Base-by-base conservation (phyloP, 2,329 filamentous ascomycete species). In the Sclerotinia glacialis region DNA sequence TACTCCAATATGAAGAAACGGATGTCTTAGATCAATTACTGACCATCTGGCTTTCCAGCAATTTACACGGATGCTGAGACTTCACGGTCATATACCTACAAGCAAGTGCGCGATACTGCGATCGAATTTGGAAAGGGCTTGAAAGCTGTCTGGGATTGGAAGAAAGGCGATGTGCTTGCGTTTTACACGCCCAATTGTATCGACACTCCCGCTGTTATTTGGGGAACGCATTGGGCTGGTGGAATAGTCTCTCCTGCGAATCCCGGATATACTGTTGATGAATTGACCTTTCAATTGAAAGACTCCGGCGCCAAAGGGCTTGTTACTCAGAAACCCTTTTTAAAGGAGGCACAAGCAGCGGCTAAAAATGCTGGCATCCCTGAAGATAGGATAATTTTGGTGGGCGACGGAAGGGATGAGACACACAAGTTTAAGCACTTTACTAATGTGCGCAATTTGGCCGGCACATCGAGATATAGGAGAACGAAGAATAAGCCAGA, bases 141-240 rank as follows among this genome's bases (percentile, higher is more conserved):
- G 26, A 88, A 87, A 74, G 85, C 89, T 34, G 78, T 82, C 28
- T 94, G 89, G 84, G 83, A 87, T 60, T 97, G 93, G 90, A 83
- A 87, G 72, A 93, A 90, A 75, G 90, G 91, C 73, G 91, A 97
- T 76, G 91, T 95, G 1, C 82, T 97, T 28, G 90, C 85, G 14
- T 82, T 97, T 64, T 97, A 89, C 81, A 89, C 91, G 4, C 91
- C 93, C 37, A 97, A 98, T 77, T 88, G 84, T 77, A 89, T 97
- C 75, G 93, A 97, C 77, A 92, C 89, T 0, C 89, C 92, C 0
- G 81, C 89, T 3, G 78, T 93, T 56, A 91, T 86, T 77, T 92
- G 91, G 82, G 93, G 93, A 37, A 83, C 86, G 12, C 86, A 90
- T 71, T 97, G 92, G 90, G 90, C 92, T 0, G 93, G 93, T 55